These are phyloP conservation scores for Funneliformis caledonium DNA, from an alignment of 371 early-diverging fungal genomes.

Conservation along the genomic window DNA sequence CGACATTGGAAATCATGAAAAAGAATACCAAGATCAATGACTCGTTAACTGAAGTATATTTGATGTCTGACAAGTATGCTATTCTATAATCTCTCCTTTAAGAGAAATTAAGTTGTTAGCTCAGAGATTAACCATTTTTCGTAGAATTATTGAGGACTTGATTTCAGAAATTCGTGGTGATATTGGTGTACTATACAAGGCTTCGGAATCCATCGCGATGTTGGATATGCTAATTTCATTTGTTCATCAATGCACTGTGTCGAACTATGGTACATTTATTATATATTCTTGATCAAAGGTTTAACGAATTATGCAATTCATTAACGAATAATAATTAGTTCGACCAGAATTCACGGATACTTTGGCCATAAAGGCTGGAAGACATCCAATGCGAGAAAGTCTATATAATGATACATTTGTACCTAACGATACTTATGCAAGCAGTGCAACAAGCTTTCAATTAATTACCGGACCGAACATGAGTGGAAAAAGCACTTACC, in stretches of 20 bases:
- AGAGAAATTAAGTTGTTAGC: not conserved
- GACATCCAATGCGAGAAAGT: slow-evolving; percentile 83
- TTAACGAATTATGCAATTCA: not conserved
- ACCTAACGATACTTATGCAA: slow-evolving; percentile 81
- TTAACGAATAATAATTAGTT: slow-evolving; percentile 47
- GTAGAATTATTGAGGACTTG: slow-evolving; percentile 67
- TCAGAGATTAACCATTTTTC: no score
- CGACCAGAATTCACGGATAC: slow-evolving; percentile 84
- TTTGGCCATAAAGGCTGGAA: slow-evolving; percentile 77
- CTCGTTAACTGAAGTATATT: slow-evolving; percentile 83
- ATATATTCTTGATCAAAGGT: not conserved
- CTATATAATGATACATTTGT: slow-evolving; percentile 58
- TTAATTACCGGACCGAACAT: slow-evolving; percentile 98
- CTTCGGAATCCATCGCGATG: slow-evolving; percentile 81
- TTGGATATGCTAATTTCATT: slow-evolving; percentile 84
- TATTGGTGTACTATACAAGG: slow-evolving; percentile 72
- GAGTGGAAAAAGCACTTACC: slow-evolving; percentile 96
- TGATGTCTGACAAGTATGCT: slow-evolving; percentile 78
- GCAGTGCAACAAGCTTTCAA: slow-evolving; percentile 71
- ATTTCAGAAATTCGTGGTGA: slow-evolving; percentile 59
- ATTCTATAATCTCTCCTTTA: not conserved
- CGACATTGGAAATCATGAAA: slow-evolving; percentile 77
- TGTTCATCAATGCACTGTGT: slow-evolving; percentile 63
- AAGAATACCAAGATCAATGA: slow-evolving; percentile 75
- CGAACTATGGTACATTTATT: slow-evolving; percentile 53